phyloP scores from a whole-genome alignment of 495 filamentous ascomycete species.

The Xylaria sp. region DNA sequence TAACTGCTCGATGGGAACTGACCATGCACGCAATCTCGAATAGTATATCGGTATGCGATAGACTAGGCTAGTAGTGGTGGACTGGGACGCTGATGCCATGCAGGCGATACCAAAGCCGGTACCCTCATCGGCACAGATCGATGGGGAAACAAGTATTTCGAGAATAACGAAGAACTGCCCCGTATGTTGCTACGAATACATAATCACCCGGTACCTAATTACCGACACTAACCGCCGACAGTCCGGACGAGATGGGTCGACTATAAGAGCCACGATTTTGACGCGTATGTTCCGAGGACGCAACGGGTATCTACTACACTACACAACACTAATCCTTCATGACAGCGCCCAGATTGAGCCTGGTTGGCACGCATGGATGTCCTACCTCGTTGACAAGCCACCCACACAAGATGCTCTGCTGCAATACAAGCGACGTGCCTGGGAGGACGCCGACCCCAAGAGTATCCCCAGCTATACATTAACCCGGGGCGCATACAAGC shows the following conservation, averaged over 20 bases:
- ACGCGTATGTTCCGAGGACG: constrained; percentile 65
- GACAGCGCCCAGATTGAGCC: constrained; percentile 84
- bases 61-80: neutral
- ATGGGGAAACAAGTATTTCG: constrained; percentile 97
- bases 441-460: constrained; percentile 70
- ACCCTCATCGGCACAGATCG: constrained; percentile 83
- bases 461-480: constrained; percentile 78
- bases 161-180: constrained; percentile 94
- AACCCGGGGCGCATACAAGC: constrained; percentile 80
- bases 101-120: constrained; percentile 97
- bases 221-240: constrained; percentile 48
- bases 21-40: constrained; percentile 33
- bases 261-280: constrained; percentile 86
- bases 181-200: constrained; percentile 58
- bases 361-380: constrained; percentile 98
- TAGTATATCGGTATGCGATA: constrained; percentile 70
- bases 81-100: constrained; percentile 43
- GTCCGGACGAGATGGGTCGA: constrained; percentile 98
- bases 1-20: constrained; percentile 39
- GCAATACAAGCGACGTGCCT: constrained; percentile 66
- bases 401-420: constrained; percentile 77
- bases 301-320: constrained; percentile 13
- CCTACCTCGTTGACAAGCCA: constrained; percentile 88
- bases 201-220: neutral
- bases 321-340: constrained; percentile 24